phyloP scores from a whole-genome alignment of 371 early-diverging fungal species.

The Actinomortierella wolfii region DNA sequence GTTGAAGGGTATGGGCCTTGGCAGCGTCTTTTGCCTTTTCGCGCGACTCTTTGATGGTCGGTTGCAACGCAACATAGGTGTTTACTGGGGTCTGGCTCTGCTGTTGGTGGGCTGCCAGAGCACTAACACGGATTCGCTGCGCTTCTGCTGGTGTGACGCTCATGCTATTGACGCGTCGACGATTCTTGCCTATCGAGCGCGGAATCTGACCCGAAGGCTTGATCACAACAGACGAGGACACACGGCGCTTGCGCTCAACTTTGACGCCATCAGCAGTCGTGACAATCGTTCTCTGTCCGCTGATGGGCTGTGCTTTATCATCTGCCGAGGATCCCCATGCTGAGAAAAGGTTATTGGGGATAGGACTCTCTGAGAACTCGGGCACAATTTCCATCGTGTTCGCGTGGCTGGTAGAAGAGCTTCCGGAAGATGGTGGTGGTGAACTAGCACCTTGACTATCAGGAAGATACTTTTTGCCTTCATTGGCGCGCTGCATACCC shows the following conservation, averaged over 20 bases:
- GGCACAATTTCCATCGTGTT: conserved; percentile 44
- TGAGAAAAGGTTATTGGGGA: conserved; percentile 19
- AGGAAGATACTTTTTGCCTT: conserved; percentile 52
- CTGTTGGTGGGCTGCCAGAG: conserved; percentile 21
- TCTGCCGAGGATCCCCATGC: conserved; percentile 25
- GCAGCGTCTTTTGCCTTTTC: not conserved
- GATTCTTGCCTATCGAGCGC: conserved; percentile 16
- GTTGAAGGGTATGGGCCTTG: conserved; percentile 16
- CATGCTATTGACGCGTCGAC: conserved; percentile 48
- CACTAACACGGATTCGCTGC: conserved; percentile 40
- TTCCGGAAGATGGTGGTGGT: conserved; percentile 5
- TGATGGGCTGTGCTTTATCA: conserved; percentile 14
- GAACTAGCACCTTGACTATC: conserved; percentile 16
- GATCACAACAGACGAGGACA: conserved; percentile 46
- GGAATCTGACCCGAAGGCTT: conserved; percentile 16
- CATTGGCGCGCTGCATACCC: conserved; percentile 72
- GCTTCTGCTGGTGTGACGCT: conserved; percentile 48
- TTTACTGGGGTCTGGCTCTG: conserved; percentile 12
- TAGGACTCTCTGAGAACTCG: conserved; percentile 17
- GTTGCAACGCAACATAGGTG: conserved; percentile 14
- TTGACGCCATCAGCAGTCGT: conserved; percentile 30
- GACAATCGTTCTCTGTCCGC: conserved; percentile 21
- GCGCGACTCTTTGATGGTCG: conserved; percentile 1
- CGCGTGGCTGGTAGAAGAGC: conserved; percentile 5
- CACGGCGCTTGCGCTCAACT: conserved; percentile 44